Base-by-base conservation (phyloP, 805 yeast genomes). In the Kodamaea hsintzibuensis region DNA sequence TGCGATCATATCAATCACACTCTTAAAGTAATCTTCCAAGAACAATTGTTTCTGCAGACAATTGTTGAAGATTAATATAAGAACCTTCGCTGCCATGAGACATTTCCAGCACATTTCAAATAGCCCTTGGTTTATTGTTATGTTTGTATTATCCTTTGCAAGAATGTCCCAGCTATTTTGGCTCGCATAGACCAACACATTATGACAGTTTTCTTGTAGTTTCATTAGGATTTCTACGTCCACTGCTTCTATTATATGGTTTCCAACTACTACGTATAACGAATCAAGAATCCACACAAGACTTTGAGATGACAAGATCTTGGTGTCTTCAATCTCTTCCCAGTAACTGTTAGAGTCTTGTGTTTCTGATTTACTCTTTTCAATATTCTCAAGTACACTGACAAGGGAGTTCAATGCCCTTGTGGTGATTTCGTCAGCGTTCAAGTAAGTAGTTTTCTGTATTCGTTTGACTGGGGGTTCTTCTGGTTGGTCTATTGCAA, bases 41-140 rank as follows among this genome's bases (percentile, higher is more conserved):
- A 77, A 76, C 2, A 86, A 60, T 40, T 66, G 68, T 54, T 77
- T 78, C 50, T 82, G 83, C 1, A 62, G 55, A 42, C 70, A 68
- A 13, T 80, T 61, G 27, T 74, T 72, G 51, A 83, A 71, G 1
- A 81, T 67, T 2, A 66, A 57, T 46, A 83, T 64, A 3, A 16
- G 50, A 16, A 17, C 43, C 39, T 12, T 40, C 35, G 49, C 45
- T 5, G 46, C 46, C 7, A 22, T 18, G 16, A 40, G 13, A 9
- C 37, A 30, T 10, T 25, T 39, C 43, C 46, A 39, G 42, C 46
- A 51, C 18, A 12, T 18, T 25, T 52, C 46, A 30, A 48, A 46
- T 2, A 42, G 6, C 1, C 27, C 50, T 44, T 39, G 51, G 5
- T 39, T 38, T 38, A 33, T 39, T 16, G 9, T 3, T 17, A n/a